Conservation (phyloP, 1,139 yeast species). For the Debaryomyces psychrophilus region DNA sequence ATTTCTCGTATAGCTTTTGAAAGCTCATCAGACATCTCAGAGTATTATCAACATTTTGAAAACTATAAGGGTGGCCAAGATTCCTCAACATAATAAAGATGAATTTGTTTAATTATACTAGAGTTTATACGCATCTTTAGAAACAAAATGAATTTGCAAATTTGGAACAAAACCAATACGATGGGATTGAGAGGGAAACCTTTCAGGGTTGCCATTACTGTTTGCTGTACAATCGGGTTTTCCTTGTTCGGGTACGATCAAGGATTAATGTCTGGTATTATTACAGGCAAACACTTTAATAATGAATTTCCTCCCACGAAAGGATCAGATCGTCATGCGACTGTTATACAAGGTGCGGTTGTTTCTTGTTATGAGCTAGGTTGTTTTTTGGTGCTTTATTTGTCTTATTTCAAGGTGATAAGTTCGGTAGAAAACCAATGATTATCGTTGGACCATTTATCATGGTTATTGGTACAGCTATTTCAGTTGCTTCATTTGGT, state of each 20-base stretch:
- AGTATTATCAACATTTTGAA: too few relatives aligned
- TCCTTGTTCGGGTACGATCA: constrained; percentile 52
- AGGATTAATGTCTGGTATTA: constrained; percentile 51
- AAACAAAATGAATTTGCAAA: background rate
- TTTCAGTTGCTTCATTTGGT: constrained; percentile 37
- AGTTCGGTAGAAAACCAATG: constrained; percentile 34
- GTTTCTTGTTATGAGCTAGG: constrained; percentile 45
- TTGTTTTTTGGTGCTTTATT: constrained; percentile 37
- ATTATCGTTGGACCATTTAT: constrained; percentile 36
- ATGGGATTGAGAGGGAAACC: constrained; percentile 52
- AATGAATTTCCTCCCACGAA: constrained; percentile 35
- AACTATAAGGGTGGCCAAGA: too few relatives aligned
- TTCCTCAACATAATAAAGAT: too few relatives aligned
- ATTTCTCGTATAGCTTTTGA: too few relatives aligned
- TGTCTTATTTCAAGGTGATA: constrained; percentile 39
- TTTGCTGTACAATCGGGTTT: constrained; percentile 25
- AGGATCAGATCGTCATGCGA: constrained; percentile 21
- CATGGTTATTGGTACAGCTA: constrained; percentile 39
- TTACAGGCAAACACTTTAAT: constrained; percentile 42
- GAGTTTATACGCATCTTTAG: too few relatives aligned
- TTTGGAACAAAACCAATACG: constrained; percentile 35
- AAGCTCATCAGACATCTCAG: too few relatives aligned
- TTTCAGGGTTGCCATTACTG: constrained; percentile 45
- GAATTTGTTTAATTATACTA: too few relatives aligned
- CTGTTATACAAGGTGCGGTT: constrained; percentile 40